A percentile compares a stretch with the other conserved stretches of the same genome.
phyloP scores from a whole-genome alignment of 805 yeast species.

The Danielia oregonensis region DNA sequence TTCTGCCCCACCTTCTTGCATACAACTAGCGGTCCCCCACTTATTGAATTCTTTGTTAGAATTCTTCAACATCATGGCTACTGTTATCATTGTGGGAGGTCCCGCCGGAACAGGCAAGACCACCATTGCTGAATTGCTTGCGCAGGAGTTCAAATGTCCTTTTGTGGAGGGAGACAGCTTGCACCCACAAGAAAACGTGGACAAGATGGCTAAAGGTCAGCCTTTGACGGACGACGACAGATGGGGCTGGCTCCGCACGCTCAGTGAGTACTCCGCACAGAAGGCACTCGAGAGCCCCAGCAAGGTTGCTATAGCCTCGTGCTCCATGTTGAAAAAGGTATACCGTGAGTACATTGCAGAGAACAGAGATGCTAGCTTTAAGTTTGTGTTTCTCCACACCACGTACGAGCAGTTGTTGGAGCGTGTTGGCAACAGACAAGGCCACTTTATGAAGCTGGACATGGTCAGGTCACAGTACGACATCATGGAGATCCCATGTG shows the following conservation, averaged over 20 bases:
- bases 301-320: constrained; percentile 56
- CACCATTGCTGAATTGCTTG: constrained; percentile 59
- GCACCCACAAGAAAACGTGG: constrained; percentile 69
- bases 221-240: constrained; percentile 89
- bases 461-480: constrained; percentile 81
- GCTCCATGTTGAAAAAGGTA: constrained; percentile 75
- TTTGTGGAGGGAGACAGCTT: constrained; percentile 84
- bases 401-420: constrained; percentile 54
- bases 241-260: constrained; percentile 76
- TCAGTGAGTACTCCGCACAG: constrained; percentile 42
- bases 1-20: no score
- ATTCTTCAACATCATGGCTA: no score
- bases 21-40: no score
- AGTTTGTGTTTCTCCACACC: constrained; percentile 67
- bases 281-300: constrained; percentile 27
- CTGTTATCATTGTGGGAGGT: constrained; percentile 74
- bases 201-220: constrained; percentile 76
- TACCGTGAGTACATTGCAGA: constrained; percentile 70
- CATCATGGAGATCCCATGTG: constrained; percentile 67
- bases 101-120: constrained; percentile 97
- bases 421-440: constrained; percentile 61
- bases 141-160: constrained; percentile 43
- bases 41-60: no score
- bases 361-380: constrained; percentile 33
- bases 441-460: constrained; percentile 83